These are phyloP conservation scores for Friedmanniomyces simplex DNA, from an alignment of 495 filamentous ascomycete species.

Conservation along the genomic window DNA sequence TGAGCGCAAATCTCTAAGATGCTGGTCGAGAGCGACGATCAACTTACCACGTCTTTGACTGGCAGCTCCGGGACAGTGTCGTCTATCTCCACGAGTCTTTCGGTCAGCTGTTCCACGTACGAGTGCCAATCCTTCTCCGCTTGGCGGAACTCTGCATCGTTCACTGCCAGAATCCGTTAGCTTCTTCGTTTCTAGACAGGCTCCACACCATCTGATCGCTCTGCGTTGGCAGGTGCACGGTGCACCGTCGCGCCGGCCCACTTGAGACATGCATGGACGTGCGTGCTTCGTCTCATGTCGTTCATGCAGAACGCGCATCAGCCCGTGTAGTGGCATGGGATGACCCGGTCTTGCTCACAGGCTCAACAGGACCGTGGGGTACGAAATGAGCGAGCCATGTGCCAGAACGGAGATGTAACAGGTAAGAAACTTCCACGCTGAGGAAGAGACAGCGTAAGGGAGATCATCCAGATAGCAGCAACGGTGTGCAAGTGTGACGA, in stretches of 20 bases:
- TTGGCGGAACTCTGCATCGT: constrained; percentile 66
- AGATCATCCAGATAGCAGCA: too few species aligned
- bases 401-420: too few species aligned
- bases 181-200: neutral
- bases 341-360: too few species aligned
- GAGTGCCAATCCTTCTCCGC: constrained; percentile 68
- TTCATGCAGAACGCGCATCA: too few species aligned
- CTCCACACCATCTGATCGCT: neutral
- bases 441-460: too few species aligned
- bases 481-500: too few species aligned
- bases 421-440: too few species aligned
- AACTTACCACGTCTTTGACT: constrained; percentile 60
- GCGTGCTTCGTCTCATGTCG: neutral
- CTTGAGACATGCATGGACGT: neutral
- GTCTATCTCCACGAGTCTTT: constrained; percentile 59
- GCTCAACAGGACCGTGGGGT: too few species aligned
- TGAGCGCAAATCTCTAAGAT: neutral
- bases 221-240: neutral
- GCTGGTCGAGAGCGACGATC: neutral
- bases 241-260: constrained; percentile 1
- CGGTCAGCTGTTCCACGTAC: constrained; percentile 58
- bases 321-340: too few species aligned
- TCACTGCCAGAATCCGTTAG: constrained; percentile 37
- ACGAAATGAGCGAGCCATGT: too few species aligned
- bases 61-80: constrained; percentile 75